Percentiles rank a stretch among this genome's conserved stretches.
These are phyloP conservation scores for Mycena chlorophos DNA, from an alignment of 768 basidiomycete genomes.

Conservation along the genomic window DNA sequence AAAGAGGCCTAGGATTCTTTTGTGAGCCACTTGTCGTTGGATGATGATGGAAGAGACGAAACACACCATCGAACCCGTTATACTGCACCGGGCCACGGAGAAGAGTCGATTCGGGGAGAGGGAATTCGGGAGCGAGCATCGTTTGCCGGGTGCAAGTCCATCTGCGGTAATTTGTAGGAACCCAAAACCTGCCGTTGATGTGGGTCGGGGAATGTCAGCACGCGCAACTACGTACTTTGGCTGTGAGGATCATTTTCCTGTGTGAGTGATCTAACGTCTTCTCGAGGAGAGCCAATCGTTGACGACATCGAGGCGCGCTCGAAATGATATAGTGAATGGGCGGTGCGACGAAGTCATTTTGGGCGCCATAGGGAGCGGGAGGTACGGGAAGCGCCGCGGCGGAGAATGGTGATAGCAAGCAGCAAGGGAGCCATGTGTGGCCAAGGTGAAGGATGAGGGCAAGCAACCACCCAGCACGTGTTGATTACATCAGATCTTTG, in stretches of 20 bases:
- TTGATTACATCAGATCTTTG: neutral
- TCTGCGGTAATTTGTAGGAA: neutral
- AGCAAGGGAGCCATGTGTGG: neutral
- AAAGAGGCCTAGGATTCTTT: constrained; percentile 10
- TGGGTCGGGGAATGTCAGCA: constrained; percentile 9
- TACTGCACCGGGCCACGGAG: neutral
- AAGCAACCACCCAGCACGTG: neutral
- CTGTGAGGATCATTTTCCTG: constrained; percentile 10
- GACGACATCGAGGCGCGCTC: neutral
- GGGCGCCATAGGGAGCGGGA: neutral
- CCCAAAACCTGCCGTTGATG: constrained; percentile 3
- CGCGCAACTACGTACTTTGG: constrained; percentile 6
- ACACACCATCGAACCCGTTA: constrained; percentile 16
- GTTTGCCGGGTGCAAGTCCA: neutral
- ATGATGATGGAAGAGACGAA: neutral
- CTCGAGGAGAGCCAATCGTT: constrained; percentile 1
- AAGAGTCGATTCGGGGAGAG: neutral
- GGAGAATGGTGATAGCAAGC: neutral
- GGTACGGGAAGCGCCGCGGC: too few relatives aligned
- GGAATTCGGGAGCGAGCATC: neutral
- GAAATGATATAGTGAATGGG: neutral
- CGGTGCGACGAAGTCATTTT: neutral
- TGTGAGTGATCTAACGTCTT: constrained; percentile 12
- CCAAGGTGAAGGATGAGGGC: neutral
- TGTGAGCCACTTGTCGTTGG: neutral